Conservation (phyloP, 129 eudicot genomes). For the Cynara cardunculus region DNA sequence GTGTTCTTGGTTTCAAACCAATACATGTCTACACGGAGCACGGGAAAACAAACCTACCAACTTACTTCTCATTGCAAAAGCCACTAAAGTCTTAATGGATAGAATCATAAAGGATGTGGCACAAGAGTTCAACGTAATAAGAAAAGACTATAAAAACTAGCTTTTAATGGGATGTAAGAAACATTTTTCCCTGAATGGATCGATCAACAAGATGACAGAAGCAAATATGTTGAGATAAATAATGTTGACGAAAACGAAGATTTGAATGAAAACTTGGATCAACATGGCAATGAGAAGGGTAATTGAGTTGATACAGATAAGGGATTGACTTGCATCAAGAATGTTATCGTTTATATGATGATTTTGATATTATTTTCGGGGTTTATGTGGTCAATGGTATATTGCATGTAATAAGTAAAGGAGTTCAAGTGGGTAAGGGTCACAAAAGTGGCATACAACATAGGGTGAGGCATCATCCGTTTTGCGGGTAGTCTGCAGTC, state of each 20-base stretch:
- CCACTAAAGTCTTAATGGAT: neutral
- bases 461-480: neutral
- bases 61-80: neutral
- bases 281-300: neutral
- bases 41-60: neutral
- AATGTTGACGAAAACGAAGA: too few relatives aligned
- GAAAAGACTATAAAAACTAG: neutral
- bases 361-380: neutral
- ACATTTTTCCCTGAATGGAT: neutral
- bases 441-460: neutral
- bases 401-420: neutral
- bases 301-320: neutral
- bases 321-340: neutral
- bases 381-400: neutral
- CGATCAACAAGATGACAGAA: neutral
- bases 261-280: neutral
- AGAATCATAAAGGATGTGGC: neutral
- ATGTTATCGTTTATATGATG: neutral
- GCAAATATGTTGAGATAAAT: too few relatives aligned
- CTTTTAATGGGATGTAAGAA: neutral
- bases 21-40: neutral
- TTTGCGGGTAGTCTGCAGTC: too few relatives aligned
- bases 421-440: neutral
- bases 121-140: too few relatives aligned
- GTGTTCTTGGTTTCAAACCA: neutral